phyloP scores from a whole-genome alignment of 78 protist species.

The Neovahlkampfia damariscottae region DNA sequence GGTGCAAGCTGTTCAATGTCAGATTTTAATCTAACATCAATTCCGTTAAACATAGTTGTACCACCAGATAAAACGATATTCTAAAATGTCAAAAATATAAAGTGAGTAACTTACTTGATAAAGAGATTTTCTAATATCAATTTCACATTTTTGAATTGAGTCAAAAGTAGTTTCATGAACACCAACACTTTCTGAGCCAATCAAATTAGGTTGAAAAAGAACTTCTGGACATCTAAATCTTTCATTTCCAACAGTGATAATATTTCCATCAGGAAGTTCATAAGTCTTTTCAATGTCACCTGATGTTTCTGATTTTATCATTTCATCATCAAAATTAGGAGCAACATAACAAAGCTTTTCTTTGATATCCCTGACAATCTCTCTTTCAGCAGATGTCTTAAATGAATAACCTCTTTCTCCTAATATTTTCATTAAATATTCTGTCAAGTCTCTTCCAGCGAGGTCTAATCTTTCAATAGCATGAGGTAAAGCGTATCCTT shows the following conservation, averaged over 20 bases:
- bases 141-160: slow-evolving; percentile 34
- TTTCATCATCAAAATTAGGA: slow-evolving; percentile 56
- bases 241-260: slow-evolving; percentile 19
- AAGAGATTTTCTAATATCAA: slow-evolving; percentile 38
- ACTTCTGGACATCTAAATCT: slow-evolving; percentile 44
- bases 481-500: slow-evolving; percentile 49
- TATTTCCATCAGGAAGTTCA: slow-evolving; percentile 38
- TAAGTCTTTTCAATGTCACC: slow-evolving; percentile 18
- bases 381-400: slow-evolving; percentile 15
- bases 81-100: not conserved
- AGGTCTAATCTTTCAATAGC: slow-evolving; percentile 61
- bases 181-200: slow-evolving; percentile 80
- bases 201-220: slow-evolving; percentile 22
- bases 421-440: slow-evolving; percentile 13
- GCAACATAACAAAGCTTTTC: slow-evolving; percentile 61
- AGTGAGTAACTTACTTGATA: too few species aligned
- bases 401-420: slow-evolving; percentile 20
- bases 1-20: slow-evolving; percentile 76
- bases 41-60: slow-evolving; percentile 33
- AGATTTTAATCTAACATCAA: slow-evolving; percentile 24
- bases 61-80: slow-evolving; percentile 54
- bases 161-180: slow-evolving; percentile 62
- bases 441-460: slow-evolving; percentile 38
- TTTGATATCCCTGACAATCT: slow-evolving; percentile 50
- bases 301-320: slow-evolving; percentile 12